Evolutionary conservation across 768 basidiomycete genomes (phyloP).

Genomic region (Leccinum obscurum): DNA sequence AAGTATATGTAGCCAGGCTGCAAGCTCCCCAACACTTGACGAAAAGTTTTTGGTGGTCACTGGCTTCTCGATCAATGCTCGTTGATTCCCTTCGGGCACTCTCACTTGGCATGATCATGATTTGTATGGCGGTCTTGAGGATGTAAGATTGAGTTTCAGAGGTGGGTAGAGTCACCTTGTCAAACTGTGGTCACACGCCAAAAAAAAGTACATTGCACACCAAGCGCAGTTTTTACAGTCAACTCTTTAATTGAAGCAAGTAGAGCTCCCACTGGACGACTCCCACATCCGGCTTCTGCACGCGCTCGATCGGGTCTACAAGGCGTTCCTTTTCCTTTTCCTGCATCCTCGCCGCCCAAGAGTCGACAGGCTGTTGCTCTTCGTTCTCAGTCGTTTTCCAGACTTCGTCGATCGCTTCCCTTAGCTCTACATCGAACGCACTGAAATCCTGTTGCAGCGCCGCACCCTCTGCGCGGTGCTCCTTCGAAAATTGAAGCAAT

Average conservation of each 20-base stretch:
- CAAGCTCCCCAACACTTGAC: background rate
- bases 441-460: constrained; percentile 61
- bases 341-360: constrained; percentile 56
- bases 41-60: background rate
- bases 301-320: constrained; percentile 51
- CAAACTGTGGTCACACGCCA: background rate
- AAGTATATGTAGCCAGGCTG: background rate
- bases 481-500: constrained; percentile 64
- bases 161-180: background rate
- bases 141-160: background rate
- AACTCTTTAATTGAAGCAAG: constrained; percentile 16
- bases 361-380: constrained; percentile 36
- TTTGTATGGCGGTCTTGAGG: background rate
- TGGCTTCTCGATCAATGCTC: background rate
- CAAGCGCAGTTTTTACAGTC: background rate
- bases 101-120: background rate
- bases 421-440: constrained; percentile 57
- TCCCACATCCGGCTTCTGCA: constrained; percentile 47
- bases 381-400: constrained; percentile 49
- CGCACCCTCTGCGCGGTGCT: constrained; percentile 66
- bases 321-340: constrained; percentile 47
- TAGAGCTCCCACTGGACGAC: constrained; percentile 24
- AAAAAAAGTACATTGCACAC: background rate
- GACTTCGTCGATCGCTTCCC: constrained; percentile 58
- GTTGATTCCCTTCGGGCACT: background rate